Conservation (phyloP, 345 rosid species). For the Rhizophora mangle region DNA sequence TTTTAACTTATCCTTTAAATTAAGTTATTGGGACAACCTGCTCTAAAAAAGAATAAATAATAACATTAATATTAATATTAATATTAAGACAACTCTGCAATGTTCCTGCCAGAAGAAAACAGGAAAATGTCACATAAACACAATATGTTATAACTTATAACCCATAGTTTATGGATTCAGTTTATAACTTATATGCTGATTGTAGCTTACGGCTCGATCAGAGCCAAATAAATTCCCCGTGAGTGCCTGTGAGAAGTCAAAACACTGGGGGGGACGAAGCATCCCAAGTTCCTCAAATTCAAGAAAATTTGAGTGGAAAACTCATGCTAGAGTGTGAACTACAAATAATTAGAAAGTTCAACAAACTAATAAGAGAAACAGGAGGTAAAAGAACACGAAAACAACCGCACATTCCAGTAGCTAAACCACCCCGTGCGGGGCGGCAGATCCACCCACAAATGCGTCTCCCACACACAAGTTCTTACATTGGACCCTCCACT, state of each 20-base stretch:
- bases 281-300: background rate
- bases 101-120: no score
- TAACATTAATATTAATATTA: no score
- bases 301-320: background rate
- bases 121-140: no score
- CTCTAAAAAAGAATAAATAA: no score
- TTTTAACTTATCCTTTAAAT: no score
- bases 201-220: no score
- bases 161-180: no score
- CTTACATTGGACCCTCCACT: background rate
- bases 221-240: background rate
- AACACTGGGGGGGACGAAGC: background rate
- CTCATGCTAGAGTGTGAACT: slow-evolving; percentile 21
- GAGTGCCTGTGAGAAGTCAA: background rate
- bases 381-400: slow-evolving; percentile 12
- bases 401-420: slow-evolving; percentile 15
- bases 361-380: slow-evolving; percentile 12
- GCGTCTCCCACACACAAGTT: slow-evolving; percentile 27
- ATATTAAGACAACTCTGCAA: no score
- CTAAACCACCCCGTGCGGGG: background rate
- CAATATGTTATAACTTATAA: no score
- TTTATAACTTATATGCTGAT: no score
- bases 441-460: background rate
- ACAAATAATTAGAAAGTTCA: slow-evolving; percentile 26
- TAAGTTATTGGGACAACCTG: no score